Base-by-base conservation (phyloP, 2,329 filamentous ascomycete genomes). In the Chaetomium sp. region DNA sequence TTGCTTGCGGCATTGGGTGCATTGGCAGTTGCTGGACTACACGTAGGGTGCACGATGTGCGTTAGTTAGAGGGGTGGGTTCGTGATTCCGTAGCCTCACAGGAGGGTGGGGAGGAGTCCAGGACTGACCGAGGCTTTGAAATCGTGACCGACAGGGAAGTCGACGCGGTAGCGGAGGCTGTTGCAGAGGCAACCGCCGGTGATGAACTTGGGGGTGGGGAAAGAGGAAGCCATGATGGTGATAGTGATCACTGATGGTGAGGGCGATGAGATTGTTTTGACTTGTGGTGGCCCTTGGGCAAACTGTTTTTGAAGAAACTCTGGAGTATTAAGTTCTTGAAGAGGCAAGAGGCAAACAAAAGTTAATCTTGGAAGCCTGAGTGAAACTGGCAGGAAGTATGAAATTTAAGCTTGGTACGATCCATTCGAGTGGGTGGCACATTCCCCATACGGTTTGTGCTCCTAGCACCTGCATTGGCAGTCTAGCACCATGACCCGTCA, bases 1-100 rank as follows among this genome's bases (percentile, higher is more conserved):
- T 65, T 80, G 78, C 63, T 82, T 82, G 70, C 83, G 82, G 73
- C 83, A 85, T 71, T 85, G 83, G 7, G 80, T 81, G 75, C 83
- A 86, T 69, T 85, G 82, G 71, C 83, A 86, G 7, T 80, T 83
- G 54, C 74, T 72, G 65, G 76, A 76, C 80, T 82, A 66, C 16
- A 10, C 8, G 42, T n/a, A 31, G n/a, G 7, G 38, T 31, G 12
- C 31, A 27, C 23, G 21, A 38, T 13, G 19, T 19, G 35, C 13
- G 35, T 16, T 27, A 2, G 23, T 29, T n/a, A 50, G 33, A 1
- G 19, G n/a, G 2, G 7, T 12, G 12, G 13, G 27, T 12, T 7
- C 42, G 31, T 9, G 35, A 19, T n/a, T 21, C 16, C 13, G 35
- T 13, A 47, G 2, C 6, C n/a, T 47, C 4, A 10, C 3, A 16